Conservation (phyloP, 495 filamentous ascomycete genomes). For the Penicillium macrosclerotiorum region DNA sequence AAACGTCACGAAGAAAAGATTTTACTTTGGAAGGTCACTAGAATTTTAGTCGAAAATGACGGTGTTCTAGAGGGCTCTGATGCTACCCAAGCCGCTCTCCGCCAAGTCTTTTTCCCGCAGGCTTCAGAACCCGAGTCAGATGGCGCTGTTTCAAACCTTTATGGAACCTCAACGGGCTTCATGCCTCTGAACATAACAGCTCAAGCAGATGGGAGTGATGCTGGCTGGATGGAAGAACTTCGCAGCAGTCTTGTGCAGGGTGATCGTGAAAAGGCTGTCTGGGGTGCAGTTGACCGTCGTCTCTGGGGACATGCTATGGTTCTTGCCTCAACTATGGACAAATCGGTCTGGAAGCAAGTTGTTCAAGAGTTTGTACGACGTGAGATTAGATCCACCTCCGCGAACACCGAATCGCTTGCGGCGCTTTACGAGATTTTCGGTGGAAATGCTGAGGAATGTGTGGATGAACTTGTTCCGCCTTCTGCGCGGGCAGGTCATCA, state of each 20-base stretch:
- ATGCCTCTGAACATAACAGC: slow-evolving; percentile 27
- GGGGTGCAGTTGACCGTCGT: slow-evolving; percentile 89
- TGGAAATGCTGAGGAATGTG: slow-evolving; percentile 88
- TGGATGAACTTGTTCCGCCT: slow-evolving; percentile 94
- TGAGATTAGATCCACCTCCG: slow-evolving; percentile 76
- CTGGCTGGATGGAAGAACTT: slow-evolving; percentile 64
- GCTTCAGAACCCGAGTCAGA: slow-evolving; percentile 39
- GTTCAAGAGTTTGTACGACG: slow-evolving; percentile 90
- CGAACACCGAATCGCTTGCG: slow-evolving; percentile 79
- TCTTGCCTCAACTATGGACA: slow-evolving; percentile 72
- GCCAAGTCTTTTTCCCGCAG: slow-evolving; percentile 69
- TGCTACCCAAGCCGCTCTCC: slow-evolving; percentile 68
- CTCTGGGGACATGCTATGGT: slow-evolving; percentile 97
- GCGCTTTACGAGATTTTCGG: slow-evolving; percentile 91
- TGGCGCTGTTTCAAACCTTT: slow-evolving; percentile 15
- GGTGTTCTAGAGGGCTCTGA: slow-evolving; percentile 74
- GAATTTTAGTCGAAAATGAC: slow-evolving; percentile 80
- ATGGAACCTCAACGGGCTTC: slow-evolving; percentile 29
- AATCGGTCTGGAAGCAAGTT: slow-evolving; percentile 81
- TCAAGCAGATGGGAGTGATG: slow-evolving; percentile 61
- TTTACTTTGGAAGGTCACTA: slow-evolving; percentile 83
- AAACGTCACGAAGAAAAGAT: slow-evolving; percentile 79
- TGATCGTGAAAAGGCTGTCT: slow-evolving; percentile 87
- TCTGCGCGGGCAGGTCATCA: slow-evolving; percentile 90
- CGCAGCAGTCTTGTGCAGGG: slow-evolving; percentile 71